Base-by-base conservation (phyloP, 495 filamentous ascomycete genomes). In the Xanthoparmelia taractica region DNA sequence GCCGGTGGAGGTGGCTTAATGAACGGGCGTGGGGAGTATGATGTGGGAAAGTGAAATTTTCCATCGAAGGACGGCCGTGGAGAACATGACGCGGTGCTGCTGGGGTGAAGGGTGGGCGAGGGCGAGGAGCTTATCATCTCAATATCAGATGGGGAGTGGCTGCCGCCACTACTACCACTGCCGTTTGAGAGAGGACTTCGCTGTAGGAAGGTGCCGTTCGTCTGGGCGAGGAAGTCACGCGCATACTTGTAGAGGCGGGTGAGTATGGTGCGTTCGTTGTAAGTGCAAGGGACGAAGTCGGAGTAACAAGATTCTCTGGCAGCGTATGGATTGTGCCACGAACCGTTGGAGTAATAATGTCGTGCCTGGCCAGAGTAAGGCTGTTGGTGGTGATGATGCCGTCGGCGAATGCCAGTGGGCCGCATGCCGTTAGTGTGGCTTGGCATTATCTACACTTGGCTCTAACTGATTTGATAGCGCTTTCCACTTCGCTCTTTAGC, bases 51-150 rank as follows among this genome's bases (percentile, higher is more conserved):
- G 41, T 67, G 69, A 54, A 69, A 71, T 43, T 67, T 68, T 48
- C 69, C 70, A 70, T 72, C 54, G 54, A 59, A 61, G 48, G 48
- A 52, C 25, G 68, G 58, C 25, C 62, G 43, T 33, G 67, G 61
- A 36, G 67, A 69, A 59, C 45, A 55, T 29, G 69, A 66, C 37
- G 69, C 13, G 36, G 58, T 66, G 60, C 61, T 68, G 37, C 63
- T 68, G 37, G 67, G 63, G 59, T 69, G 68, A 12, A 70, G 50
- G 15, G 67, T 71, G 20, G 67, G 70, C 27, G 70, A 72, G 43
- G 70, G 69, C 13, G 70, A 71, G 27, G 70, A 71, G 34, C 65
- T 66, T 63, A 72, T 67, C 70, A 72, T 72, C 63, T 69, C 70
- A 69, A 71, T 65, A 57, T 71, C 66, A 25, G 58, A 45, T 8